A percentile compares a stretch with the other conserved stretches of the same genome.
Conservation (phyloP, 2,329 filamentous ascomycete genomes). For the Sporothrix brunneoviolacea region DNA sequence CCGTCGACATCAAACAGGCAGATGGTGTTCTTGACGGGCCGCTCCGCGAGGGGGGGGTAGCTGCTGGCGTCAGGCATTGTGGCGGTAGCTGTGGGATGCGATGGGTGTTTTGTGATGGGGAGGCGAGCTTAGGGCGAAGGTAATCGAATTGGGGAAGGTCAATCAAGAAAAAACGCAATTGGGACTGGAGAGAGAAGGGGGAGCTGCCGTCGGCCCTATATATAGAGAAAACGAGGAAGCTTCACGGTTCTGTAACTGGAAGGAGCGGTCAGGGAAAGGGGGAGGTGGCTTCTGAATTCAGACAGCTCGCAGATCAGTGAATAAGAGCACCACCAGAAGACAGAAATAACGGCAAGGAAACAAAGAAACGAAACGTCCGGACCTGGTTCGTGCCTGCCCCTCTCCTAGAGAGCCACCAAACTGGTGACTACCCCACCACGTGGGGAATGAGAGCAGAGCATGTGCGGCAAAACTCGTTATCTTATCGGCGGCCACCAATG, state of each 20-base stretch:
- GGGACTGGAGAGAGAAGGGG: not conserved
- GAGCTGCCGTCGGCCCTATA: not conserved
- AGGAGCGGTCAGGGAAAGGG: slow-evolving; percentile 11
- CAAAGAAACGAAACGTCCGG: too few relatives aligned
- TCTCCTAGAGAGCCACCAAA: too few relatives aligned
- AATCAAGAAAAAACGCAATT: not conserved
- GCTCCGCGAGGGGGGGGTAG: slow-evolving; percentile 72
- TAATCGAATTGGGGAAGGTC: not conserved
- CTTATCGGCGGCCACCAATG: slow-evolving; percentile 10
- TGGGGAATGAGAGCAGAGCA: too few relatives aligned
- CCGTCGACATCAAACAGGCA: slow-evolving; percentile 94
- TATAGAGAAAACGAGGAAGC: not conserved
- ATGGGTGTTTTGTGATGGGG: not conserved
- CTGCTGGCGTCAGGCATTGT: slow-evolving; percentile 15
- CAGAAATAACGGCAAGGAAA: not conserved
- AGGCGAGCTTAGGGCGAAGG: not conserved
- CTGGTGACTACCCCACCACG: slow-evolving; percentile 10
- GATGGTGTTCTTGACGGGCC: slow-evolving; percentile 87
- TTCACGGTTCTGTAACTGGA: not conserved
- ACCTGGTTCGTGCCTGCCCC: too few relatives aligned
- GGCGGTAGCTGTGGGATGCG: not conserved
- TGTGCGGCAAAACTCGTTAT: slow-evolving; percentile 2
- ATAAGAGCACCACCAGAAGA: not conserved
- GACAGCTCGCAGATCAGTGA: slow-evolving; percentile 4
- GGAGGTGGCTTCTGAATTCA: not conserved